phyloP scores from a whole-genome alignment of 331 rosid genomes.

The Pyrus hybrid region DNA sequence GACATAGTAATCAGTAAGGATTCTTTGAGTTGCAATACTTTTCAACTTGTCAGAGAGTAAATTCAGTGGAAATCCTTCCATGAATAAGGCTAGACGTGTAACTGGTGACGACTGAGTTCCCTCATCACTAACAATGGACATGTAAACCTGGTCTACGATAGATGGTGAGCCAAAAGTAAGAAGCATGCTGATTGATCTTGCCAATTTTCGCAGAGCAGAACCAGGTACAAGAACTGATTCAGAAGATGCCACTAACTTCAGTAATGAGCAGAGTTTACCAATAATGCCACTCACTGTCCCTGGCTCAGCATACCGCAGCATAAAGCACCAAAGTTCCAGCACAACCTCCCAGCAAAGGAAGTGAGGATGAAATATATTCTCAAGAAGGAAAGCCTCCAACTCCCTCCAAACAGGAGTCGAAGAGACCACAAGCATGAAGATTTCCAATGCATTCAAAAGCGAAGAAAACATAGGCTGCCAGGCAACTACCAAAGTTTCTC shows the following conservation, averaged over 20 bases:
- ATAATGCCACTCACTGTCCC: constrained; percentile 38
- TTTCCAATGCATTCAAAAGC: constrained; percentile 61
- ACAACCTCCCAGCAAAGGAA: constrained; percentile 81
- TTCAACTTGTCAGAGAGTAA: constrained; percentile 55
- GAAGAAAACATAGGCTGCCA: constrained; percentile 61
- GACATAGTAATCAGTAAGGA: constrained; percentile 42
- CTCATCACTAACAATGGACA: constrained; percentile 43
- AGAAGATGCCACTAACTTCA: constrained; percentile 56
- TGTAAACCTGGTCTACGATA: constrained; percentile 46
- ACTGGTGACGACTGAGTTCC: constrained; percentile 38
- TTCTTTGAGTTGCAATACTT: constrained; percentile 39
- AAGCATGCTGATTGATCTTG: constrained; percentile 60
- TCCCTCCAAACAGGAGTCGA: constrained; percentile 60
- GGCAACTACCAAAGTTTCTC: constrained; percentile 43
- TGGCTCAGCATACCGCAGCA: constrained; percentile 59
- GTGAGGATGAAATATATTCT: constrained; percentile 88
- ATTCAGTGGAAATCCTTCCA: constrained; percentile 77
- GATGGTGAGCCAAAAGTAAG: constrained; percentile 50
- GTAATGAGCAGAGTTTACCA: constrained; percentile 47
- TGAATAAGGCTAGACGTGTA: constrained; percentile 47
- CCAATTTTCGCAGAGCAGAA: constrained; percentile 70
- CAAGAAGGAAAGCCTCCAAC: constrained; percentile 66
- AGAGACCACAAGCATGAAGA: constrained; percentile 63
- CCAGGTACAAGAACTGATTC: constrained; percentile 45
- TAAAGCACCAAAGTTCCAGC: constrained; percentile 90